These are phyloP conservation scores for Apiospora saccharicola DNA, from an alignment of 2,329 filamentous ascomycete species.

Conservation along the genomic window DNA sequence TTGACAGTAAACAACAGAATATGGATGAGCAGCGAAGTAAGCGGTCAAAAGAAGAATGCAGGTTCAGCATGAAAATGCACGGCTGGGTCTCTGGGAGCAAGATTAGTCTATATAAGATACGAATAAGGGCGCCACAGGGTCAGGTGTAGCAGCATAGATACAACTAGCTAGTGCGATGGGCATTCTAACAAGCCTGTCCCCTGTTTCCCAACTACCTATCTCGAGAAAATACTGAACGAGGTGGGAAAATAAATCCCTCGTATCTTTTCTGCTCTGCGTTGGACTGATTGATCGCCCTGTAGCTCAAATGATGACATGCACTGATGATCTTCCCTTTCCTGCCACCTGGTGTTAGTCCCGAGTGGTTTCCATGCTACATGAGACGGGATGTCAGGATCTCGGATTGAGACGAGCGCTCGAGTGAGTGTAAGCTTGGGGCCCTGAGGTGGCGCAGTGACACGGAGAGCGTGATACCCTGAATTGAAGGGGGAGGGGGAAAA, in stretches of 20 bases:
- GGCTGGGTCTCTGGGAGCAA: background rate
- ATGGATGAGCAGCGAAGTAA: too few relatives aligned
- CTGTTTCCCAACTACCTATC: background rate
- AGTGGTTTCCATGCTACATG: background rate
- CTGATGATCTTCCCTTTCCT: constrained; percentile 9
- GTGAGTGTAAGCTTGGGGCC: background rate
- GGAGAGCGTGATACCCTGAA: background rate
- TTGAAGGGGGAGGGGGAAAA: background rate
- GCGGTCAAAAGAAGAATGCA: background rate
- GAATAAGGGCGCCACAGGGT: constrained; percentile 8
- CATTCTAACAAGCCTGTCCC: background rate
- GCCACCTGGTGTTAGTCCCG: constrained; percentile 21
- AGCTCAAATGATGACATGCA: background rate
- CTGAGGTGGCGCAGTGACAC: background rate
- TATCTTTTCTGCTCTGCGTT: background rate
- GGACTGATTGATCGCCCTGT: background rate
- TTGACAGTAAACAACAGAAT: background rate
- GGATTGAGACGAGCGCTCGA: background rate
- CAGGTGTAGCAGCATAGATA: constrained; percentile 9
- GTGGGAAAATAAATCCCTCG: background rate
- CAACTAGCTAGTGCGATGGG: background rate
- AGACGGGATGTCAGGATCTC: background rate
- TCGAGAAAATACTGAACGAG: background rate
- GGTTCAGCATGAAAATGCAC: background rate
- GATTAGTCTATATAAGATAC: background rate